Evolutionary conservation across 192 early-diverging fungal genomes (phyloP), one percentile per base, ranked within the genome.

Genomic region (Backusella australiensis): DNA sequence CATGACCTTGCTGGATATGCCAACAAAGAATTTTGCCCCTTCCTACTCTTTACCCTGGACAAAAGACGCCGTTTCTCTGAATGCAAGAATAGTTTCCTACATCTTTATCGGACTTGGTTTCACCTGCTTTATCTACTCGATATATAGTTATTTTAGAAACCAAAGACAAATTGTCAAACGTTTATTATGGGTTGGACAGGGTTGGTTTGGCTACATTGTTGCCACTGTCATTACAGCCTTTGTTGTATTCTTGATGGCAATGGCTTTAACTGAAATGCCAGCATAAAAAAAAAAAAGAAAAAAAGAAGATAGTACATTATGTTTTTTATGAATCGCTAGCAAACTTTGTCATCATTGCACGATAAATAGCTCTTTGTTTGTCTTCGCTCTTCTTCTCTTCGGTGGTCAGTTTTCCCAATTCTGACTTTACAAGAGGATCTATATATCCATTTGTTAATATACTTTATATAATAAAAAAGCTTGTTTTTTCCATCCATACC

Each of bases 341-440:
- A 66, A 77, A 34, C 14, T 77, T 77, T 26, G 68, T 41, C 44
- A 79, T 41, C 78, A 79, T 79, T 3, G 74, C 67, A 8, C 68
- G 72, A 29, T 79, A 79, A 12, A 79, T 42, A 4, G 26, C 21
- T 19, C 74, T 71, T 71, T 79, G 49, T 34, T 69, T 72, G 6
- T 34, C 67, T 12, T 79, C 78, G 2, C n/a, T 17, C 21, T 66
- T 26, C 21, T 79, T 53, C n/a, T 36, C 29, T 9, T 35, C 34
- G 6, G 41, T 4, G 4, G 69, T 34, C 26, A 74, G 29, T 26
- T 59, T 53, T 32, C 66, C 36, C 14, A 79, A 19, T 42, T 79
- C 78, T n/a, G 36, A 41, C 42, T 79, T 79, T 8, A 79, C 78
- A 73, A 75, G 52, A 36, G 67, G 34, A 73, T 79, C 78, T 79